These are phyloP conservation scores for Wallacemonas sp. DNA, from an alignment of 208 protist species.

Conservation along the genomic window DNA sequence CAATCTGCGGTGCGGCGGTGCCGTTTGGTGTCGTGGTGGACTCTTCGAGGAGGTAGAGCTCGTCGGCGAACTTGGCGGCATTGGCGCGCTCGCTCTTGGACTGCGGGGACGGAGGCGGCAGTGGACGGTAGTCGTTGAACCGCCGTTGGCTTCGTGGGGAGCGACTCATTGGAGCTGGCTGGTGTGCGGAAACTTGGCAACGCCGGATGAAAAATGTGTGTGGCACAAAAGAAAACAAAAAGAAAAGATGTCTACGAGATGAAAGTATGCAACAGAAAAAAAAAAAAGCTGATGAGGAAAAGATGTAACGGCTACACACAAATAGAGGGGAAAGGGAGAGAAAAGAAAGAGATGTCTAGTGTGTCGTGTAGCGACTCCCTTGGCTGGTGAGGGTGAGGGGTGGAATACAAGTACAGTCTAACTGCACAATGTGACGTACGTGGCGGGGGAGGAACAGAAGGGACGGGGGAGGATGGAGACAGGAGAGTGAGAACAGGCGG, in stretches of 20 bases:
- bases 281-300: neutral
- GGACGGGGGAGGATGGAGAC: neutral
- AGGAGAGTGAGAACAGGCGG: neutral
- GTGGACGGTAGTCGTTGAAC: constrained; percentile 14
- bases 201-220: neutral
- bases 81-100: constrained; percentile 12
- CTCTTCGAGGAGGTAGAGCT: constrained; percentile 6
- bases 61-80: constrained; percentile 1
- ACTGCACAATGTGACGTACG: neutral
- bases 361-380: neutral
- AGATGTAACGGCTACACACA: too few species aligned
- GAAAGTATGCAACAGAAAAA: neutral
- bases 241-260: neutral
- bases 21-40: neutral
- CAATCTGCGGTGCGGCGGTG: neutral
- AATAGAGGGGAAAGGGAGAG: neutral
- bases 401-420: neutral
- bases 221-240: constrained; percentile 6
- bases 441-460: neutral
- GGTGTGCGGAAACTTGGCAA: neutral
- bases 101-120: neutral
- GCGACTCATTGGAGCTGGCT: constrained; percentile 6
- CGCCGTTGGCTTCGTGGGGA: neutral
- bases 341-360: neutral
- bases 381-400: neutral